phyloP scores from a whole-genome alignment of 2,329 filamentous ascomycete genomes.

The Coccinonectria pachysandricola region DNA sequence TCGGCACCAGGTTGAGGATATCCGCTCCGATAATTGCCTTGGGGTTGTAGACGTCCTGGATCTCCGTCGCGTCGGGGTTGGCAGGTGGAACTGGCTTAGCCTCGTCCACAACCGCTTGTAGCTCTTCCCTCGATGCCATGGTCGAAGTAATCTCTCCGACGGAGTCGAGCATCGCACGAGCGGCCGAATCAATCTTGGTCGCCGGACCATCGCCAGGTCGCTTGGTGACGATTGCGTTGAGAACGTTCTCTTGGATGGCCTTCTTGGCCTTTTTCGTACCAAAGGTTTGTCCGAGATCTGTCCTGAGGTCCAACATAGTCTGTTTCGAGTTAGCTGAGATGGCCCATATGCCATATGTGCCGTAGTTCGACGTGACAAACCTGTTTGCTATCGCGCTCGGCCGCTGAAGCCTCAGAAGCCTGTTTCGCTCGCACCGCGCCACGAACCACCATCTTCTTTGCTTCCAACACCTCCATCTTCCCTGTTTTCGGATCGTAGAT shows the following conservation, averaged over 20 bases:
- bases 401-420: slow-evolving; percentile 36
- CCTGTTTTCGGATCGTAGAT: slow-evolving; percentile 52
- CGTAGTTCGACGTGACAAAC: slow-evolving; percentile 7
- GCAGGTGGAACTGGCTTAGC: slow-evolving; percentile 64
- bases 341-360: slow-evolving; percentile 2
- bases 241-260: slow-evolving; percentile 55
- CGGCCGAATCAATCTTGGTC: slow-evolving; percentile 44
- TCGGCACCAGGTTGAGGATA: slow-evolving; percentile 55
- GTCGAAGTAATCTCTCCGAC: slow-evolving; percentile 51
- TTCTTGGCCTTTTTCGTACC: slow-evolving; percentile 82
- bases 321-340: slow-evolving; percentile 23
- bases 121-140: slow-evolving; percentile 57
- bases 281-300: slow-evolving; percentile 65
- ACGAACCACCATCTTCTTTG: slow-evolving; percentile 53
- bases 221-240: slow-evolving; percentile 56
- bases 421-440: slow-evolving; percentile 47
- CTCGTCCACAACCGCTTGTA: slow-evolving; percentile 53
- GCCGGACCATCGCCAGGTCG: slow-evolving; percentile 25
- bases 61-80: slow-evolving; percentile 55
- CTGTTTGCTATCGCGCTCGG: slow-evolving; percentile 19
- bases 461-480: slow-evolving; percentile 49
- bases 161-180: slow-evolving; percentile 50
- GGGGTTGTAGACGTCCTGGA: slow-evolving; percentile 64
- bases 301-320: slow-evolving; percentile 51
- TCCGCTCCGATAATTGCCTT: slow-evolving; percentile 56